Conservation (phyloP, 805 yeast species). For the Ogataea neopini region DNA sequence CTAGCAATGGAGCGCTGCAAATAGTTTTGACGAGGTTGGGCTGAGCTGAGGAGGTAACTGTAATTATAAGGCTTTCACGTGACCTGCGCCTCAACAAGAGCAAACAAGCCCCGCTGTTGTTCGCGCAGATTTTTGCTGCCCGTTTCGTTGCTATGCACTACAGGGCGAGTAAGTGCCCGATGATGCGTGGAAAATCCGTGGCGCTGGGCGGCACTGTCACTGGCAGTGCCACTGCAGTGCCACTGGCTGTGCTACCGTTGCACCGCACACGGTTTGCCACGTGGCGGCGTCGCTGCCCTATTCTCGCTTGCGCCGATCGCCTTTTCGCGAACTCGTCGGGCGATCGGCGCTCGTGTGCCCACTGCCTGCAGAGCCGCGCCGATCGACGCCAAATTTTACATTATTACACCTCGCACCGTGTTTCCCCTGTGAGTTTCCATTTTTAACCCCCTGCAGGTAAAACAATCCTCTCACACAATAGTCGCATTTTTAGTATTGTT, state of each 20-base stretch:
- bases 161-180: no score
- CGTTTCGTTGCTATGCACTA: no score
- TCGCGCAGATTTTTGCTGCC: no score
- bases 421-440: neutral
- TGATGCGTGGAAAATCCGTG: no score
- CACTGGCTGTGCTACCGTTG: neutral
- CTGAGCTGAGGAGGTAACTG: no score
- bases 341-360: no score
- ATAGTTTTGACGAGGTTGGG: no score
- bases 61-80: neutral
- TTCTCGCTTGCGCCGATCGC: no score
- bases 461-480: neutral
- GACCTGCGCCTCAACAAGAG: neutral
- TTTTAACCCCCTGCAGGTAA: neutral
- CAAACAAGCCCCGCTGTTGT: neutral
- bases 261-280: neutral
- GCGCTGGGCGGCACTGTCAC: no score
- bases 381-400: neutral
- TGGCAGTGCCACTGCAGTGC: neutral
- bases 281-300: slow-evolving; percentile 1
- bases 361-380: neutral
- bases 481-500: neutral
- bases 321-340: neutral
- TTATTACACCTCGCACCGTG: neutral
- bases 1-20: no score